Conservation (phyloP, 805 yeast genomes). For the Starmerella powellii region DNA sequence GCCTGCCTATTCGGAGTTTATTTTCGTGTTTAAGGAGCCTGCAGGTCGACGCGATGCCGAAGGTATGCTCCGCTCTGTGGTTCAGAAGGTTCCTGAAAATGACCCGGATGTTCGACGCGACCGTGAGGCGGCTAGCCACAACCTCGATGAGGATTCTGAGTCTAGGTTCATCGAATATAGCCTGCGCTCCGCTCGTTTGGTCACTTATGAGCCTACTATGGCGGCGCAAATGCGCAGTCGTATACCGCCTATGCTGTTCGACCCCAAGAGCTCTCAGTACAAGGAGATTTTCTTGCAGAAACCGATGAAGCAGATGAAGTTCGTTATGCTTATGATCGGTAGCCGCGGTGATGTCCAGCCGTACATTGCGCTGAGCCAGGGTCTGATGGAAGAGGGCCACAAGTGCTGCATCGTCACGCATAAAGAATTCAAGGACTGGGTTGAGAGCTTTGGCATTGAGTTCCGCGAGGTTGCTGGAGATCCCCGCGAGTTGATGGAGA, state of each 20-base stretch:
- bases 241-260: conserved; percentile 24
- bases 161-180: conserved; percentile 13
- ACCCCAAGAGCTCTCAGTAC: conserved; percentile 17
- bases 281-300: conserved; percentile 28
- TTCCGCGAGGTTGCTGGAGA: conserved; percentile 79
- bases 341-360: conserved; percentile 97
- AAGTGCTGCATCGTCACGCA: conserved; percentile 77
- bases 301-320: conserved; percentile 44
- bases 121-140: neutral
- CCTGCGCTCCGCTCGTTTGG: conserved; percentile 19
- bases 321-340: conserved; percentile 77
- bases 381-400: conserved; percentile 71
- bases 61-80: conserved; percentile 35
- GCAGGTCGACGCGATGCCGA: conserved; percentile 3
- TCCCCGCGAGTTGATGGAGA: conserved; percentile 80
- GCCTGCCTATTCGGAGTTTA: conserved; percentile 12
- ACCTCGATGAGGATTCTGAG: conserved; percentile 6
- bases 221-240: conserved; percentile 6
- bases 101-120: neutral
- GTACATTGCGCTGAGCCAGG: conserved; percentile 78
- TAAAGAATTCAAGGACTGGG: conserved; percentile 66
- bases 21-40: conserved; percentile 6
- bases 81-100: neutral
- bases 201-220: conserved; percentile 20
- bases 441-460: conserved; percentile 49